Conservation (phyloP, 495 filamentous ascomycete genomes). For the Durotheca rogersii region DNA sequence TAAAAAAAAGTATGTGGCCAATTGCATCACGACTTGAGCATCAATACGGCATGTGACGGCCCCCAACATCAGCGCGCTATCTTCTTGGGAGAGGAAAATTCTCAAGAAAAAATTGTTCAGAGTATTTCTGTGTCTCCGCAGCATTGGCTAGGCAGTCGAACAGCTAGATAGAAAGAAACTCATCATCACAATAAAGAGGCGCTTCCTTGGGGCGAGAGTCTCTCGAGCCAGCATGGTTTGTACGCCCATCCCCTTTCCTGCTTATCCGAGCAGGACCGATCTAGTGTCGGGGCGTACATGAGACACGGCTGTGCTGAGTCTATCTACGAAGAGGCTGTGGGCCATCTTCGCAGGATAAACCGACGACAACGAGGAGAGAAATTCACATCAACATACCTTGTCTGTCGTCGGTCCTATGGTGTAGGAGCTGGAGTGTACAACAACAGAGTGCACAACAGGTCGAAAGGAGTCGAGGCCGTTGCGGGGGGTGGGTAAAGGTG, state of each 20-base stretch:
- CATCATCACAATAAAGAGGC: constrained; percentile 33
- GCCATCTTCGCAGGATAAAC: constrained; percentile 3
- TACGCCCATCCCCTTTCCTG: background rate
- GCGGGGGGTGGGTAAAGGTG: background rate
- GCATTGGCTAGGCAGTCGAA: constrained; percentile 38
- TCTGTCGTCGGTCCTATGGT: background rate
- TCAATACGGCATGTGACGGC: background rate
- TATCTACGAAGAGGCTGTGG: background rate
- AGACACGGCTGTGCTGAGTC: constrained; percentile 3
- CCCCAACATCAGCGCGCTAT: constrained; percentile 1
- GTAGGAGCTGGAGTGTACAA: too few relatives aligned
- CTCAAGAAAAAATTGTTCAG: constrained; percentile 30
- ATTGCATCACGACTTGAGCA: background rate
- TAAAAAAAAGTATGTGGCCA: too few relatives aligned
- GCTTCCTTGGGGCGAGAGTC: too few relatives aligned
- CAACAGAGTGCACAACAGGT: too few relatives aligned
- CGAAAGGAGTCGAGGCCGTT: constrained; percentile 2
- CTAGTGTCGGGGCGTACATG: constrained; percentile 1
- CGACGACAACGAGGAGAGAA: background rate
- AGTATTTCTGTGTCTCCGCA: constrained; percentile 35
- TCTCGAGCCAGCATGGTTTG: constrained; percentile 3
- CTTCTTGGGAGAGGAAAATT: constrained; percentile 5
- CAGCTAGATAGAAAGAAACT: constrained; percentile 33
- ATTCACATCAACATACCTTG: constrained; percentile 22
- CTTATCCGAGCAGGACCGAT: background rate